A percentile compares a stretch with the other conserved stretches of the same genome.
Conservation (phyloP, 768 basidiomycete species). For the Boletus huronensis region DNA sequence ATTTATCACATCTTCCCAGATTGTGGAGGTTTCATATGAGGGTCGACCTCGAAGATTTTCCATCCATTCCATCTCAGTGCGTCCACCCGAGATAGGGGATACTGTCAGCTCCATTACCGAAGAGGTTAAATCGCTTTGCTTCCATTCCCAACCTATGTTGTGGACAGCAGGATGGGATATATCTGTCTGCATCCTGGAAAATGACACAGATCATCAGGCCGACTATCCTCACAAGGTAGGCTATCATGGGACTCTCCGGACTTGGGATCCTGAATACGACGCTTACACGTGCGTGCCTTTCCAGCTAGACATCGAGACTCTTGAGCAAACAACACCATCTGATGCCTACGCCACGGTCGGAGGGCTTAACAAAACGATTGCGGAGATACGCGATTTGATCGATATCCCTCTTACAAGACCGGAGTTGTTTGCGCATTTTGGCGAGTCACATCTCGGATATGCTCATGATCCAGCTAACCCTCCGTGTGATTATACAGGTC, state of each 20-base stretch:
- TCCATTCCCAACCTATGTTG: slow-evolving; percentile 40
- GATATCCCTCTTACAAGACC: slow-evolving; percentile 85
- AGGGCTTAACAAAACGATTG: slow-evolving; percentile 83
- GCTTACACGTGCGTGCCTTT: slow-evolving; percentile 14
- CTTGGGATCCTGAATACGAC: slow-evolving; percentile 3
- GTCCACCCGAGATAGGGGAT: slow-evolving; percentile 17
- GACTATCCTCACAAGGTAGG: slow-evolving; percentile 34
- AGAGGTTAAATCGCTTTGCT: slow-evolving; percentile 43
- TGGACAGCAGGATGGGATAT: slow-evolving; percentile 75
- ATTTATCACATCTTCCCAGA: slow-evolving; percentile 59
- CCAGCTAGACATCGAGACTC: slow-evolving; percentile 46
- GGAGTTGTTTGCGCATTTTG: slow-evolving; percentile 74
- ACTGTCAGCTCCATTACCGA: slow-evolving; percentile 35
- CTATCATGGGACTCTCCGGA: slow-evolving; percentile 10
- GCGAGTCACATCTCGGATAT: slow-evolving; percentile 33
- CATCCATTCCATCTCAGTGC: slow-evolving; percentile 44
- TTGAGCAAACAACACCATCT: slow-evolving; percentile 39
- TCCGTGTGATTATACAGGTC: slow-evolving; percentile 41
- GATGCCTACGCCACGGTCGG: slow-evolving; percentile 83
- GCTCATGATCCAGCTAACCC: slow-evolving; percentile 16
- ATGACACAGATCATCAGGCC: slow-evolving; percentile 23
- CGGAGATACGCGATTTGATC: slow-evolving; percentile 78
- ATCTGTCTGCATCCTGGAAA: slow-evolving; percentile 42
- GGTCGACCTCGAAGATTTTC: slow-evolving; percentile 53
- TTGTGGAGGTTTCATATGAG: slow-evolving; percentile 63